Conservation (phyloP, 2,329 filamentous ascomycete genomes). For the Talaromyces atroroseus region DNA sequence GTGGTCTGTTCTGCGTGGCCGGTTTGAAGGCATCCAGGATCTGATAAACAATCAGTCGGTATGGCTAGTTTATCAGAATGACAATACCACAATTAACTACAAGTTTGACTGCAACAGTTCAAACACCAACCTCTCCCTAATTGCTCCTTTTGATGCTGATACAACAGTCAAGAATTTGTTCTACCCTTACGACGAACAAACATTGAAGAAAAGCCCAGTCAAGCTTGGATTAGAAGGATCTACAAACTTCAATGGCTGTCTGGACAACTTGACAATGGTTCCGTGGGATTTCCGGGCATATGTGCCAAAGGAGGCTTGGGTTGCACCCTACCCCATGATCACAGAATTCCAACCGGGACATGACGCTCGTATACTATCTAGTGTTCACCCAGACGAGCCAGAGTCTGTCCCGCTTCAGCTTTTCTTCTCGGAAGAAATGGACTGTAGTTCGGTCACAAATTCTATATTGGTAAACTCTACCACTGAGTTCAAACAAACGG, state of each 20-base stretch:
- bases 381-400: conserved; percentile 32
- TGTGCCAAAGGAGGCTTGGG: conserved; percentile 49
- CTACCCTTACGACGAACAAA: conserved; percentile 36
- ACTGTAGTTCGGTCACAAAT: conserved; percentile 51
- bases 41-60: conserved; percentile 45
- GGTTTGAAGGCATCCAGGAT: conserved; percentile 49
- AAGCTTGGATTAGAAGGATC: conserved; percentile 46
- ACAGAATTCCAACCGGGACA: conserved; percentile 59
- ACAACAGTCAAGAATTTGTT: conserved; percentile 59
- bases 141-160: conserved; percentile 51
- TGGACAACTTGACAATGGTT: conserved; percentile 48
- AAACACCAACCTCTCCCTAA: conserved; percentile 38
- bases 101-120: conserved; percentile 52
- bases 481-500: conserved; percentile 42
- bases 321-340: conserved; percentile 51
- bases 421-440: conserved; percentile 57
- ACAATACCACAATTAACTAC: conserved; percentile 48
- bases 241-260: conserved; percentile 50
- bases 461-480: conserved; percentile 50
- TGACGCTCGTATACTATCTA: conserved; percentile 52
- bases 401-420: conserved; percentile 49
- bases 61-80: conserved; percentile 43
- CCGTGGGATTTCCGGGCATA: conserved; percentile 57
- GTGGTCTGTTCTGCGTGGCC: conserved; percentile 54
- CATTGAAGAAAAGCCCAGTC: conserved; percentile 43